Evolutionary conservation across 306 rosid species (phyloP).

Genomic region (Gastrolobium villosum): DNA sequence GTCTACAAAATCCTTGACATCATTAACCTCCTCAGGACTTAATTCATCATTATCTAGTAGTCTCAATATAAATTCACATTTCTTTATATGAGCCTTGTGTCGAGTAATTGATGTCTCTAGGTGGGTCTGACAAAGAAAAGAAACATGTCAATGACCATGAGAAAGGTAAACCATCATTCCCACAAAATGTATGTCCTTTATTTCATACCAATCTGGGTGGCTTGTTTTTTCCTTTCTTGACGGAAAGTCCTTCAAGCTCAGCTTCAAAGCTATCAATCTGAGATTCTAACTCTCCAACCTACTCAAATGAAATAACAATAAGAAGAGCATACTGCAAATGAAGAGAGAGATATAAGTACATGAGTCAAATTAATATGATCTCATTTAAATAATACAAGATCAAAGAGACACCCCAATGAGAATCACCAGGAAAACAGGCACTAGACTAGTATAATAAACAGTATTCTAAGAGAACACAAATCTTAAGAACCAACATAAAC

Average conservation of each 20-base stretch:
- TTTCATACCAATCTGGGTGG: conserved; percentile 93
- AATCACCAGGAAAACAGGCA: not conserved
- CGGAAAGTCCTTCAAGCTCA: conserved; percentile 92
- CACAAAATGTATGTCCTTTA: conserved; percentile 28
- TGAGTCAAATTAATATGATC: conserved; percentile 29
- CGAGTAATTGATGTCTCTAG: conserved; percentile 92
- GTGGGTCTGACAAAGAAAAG: conserved; percentile 68
- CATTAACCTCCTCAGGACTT: conserved; percentile 97
- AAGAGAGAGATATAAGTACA: conserved; percentile 5
- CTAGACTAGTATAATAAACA: conserved; percentile 18
- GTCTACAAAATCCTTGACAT: conserved; percentile 93
- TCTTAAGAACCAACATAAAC: conserved; percentile 37
- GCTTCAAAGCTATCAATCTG: conserved; percentile 98
- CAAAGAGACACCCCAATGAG: conserved; percentile 23
- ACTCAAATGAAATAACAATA: conserved; percentile 45
- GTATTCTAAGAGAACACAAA: conserved; percentile 16
- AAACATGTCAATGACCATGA: conserved; percentile 32
- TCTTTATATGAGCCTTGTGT: conserved; percentile 98
- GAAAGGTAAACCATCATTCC: conserved; percentile 44
- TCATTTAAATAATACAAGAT: conserved; percentile 4
- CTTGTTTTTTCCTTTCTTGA: conserved; percentile 88
- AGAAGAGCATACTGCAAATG: conserved; percentile 31
- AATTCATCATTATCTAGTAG: conserved; percentile 94
- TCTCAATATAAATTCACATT: conserved; percentile 91
- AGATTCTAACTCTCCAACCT: conserved; percentile 94